A percentile compares a stretch with the other conserved stretches of the same genome.
phyloP scores from a whole-genome alignment of 768 basidiomycete species.

The Stropharia rugosoannulata region DNA sequence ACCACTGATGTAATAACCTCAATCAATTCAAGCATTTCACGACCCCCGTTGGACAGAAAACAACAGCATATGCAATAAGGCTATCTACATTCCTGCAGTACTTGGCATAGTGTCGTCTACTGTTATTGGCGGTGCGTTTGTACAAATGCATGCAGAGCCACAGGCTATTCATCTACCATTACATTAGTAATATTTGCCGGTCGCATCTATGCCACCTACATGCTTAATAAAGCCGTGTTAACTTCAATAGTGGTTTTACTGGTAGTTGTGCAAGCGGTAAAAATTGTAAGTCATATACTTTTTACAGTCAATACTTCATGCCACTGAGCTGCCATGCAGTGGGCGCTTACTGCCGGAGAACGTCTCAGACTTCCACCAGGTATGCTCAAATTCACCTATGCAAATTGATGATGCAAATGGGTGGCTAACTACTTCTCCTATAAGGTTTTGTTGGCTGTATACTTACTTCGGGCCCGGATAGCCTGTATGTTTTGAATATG shows the following conservation, averaged over 20 bases:
- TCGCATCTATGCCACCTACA: neutral
- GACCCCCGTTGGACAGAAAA: neutral
- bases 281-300: neutral
- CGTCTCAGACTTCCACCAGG: neutral
- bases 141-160: no score
- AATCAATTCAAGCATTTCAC: neutral
- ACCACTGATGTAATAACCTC: no score
- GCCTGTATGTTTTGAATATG: neutral
- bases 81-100: neutral
- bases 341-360: neutral
- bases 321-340: neutral
- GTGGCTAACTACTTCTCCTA: no score
- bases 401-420: no score
- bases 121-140: neutral
- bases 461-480: neutral
- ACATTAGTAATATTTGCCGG: neutral
- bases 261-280: neutral
- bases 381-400: no score
- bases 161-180: no score
- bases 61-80: neutral
- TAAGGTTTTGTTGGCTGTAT: neutral
- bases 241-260: neutral
- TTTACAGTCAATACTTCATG: no score
- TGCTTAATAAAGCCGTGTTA: neutral
- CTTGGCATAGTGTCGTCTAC: neutral